These are phyloP conservation scores for Echites panduratus DNA, from an alignment of 257 asterid species.

Conservation along the genomic window DNA sequence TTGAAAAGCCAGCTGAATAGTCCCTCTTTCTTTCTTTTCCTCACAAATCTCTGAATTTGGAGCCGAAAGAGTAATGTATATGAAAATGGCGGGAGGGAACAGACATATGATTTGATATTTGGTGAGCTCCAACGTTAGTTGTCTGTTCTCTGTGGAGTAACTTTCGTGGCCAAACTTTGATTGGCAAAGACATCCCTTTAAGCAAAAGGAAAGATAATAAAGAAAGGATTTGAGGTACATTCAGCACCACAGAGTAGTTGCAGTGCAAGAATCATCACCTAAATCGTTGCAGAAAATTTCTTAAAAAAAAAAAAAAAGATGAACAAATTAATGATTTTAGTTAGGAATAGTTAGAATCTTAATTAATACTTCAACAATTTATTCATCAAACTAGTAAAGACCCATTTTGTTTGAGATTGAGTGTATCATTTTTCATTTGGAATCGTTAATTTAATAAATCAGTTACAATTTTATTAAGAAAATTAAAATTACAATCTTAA, in stretches of 20 bases:
- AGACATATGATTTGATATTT: conserved; percentile 16
- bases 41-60: not conserved
- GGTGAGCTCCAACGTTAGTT: conserved; percentile 30
- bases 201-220: conserved; percentile 38
- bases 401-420: too few relatives aligned
- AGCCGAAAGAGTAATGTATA: not conserved
- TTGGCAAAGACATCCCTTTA: conserved; percentile 45
- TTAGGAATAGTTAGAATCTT: conserved; percentile 1
- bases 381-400: too few relatives aligned
- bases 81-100: conserved; percentile 27
- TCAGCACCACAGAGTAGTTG: conserved; percentile 67
- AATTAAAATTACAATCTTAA: too few relatives aligned
- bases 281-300: conserved; percentile 10
- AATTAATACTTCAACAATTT: not conserved
- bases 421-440: too few relatives aligned
- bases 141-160: conserved; percentile 17
- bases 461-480: too few relatives aligned
- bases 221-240: conserved; percentile 19
- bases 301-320: not conserved
- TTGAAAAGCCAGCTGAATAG: not conserved
- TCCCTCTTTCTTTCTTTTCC: too few relatives aligned
- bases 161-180: conserved; percentile 27
- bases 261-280: conserved; percentile 59
- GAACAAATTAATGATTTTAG: not conserved
- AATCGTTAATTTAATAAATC: too few relatives aligned